Conservation (phyloP, 805 yeast species). For the Candida andamanensis region DNA sequence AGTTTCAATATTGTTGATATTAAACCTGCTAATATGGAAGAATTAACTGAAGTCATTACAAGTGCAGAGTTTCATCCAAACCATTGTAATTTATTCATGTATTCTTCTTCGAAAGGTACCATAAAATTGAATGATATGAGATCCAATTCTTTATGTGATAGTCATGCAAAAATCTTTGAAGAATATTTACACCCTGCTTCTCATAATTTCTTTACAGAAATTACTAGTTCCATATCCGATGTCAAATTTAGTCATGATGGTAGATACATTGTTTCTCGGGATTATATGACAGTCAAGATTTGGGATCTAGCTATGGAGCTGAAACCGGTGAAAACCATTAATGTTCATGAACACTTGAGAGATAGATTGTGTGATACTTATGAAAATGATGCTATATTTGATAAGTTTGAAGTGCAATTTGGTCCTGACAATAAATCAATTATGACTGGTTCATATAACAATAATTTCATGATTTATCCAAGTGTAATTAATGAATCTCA, state of each 20-base stretch:
- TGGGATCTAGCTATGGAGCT: conserved; percentile 99
- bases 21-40: conserved; percentile 98
- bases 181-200: conserved; percentile 89
- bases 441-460: conserved; percentile 96
- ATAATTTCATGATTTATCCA: conserved; percentile 95
- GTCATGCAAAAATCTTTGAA: conserved; percentile 81
- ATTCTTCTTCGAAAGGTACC: conserved; percentile 92
- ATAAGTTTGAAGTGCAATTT: conserved; percentile 94
- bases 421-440: conserved; percentile 88
- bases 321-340: conserved; percentile 89
- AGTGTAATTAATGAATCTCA: conserved; percentile 46
- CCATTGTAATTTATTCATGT: conserved; percentile 90
- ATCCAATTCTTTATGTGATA: conserved; percentile 88
- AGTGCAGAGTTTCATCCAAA: conserved; percentile 94
- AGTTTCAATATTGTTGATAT: conserved; percentile 96
- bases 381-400: conserved; percentile 97
- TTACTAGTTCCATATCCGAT: conserved; percentile 90
- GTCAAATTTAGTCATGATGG: conserved; percentile 91
- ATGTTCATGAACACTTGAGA: conserved; percentile 91
- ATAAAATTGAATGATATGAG: conserved; percentile 96
- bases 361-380: conserved; percentile 94
- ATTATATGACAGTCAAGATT: conserved; percentile 93
- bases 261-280: conserved; percentile 91
- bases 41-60: conserved; percentile 94
- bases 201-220: conserved; percentile 95